A percentile compares a stretch with the other conserved stretches of the same genome.
Evolutionary conservation across 257 asterid species (phyloP).

Genomic region (Scutellaria barbata): DNA sequence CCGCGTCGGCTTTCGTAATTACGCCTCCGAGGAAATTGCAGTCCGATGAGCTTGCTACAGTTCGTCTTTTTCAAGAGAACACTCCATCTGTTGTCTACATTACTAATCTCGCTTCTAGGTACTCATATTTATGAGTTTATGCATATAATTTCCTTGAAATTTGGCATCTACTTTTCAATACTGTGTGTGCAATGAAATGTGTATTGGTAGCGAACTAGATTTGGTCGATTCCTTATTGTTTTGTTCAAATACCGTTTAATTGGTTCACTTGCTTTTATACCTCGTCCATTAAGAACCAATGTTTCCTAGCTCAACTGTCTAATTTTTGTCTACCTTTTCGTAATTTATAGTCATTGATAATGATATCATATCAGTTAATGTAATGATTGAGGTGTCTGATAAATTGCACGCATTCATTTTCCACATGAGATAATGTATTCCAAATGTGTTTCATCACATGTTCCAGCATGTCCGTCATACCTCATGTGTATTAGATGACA

Average conservation of each 20-base stretch:
- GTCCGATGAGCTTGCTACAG: constrained; percentile 94
- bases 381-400: constrained; percentile 11
- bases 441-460: no score
- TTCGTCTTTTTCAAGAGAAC: constrained; percentile 86
- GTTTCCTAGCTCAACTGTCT: not conserved
- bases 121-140: not conserved
- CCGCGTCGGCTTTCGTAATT: constrained; percentile 80
- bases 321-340: no score
- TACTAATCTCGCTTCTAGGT: constrained; percentile 91
- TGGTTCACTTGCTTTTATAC: not conserved
- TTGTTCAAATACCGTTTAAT: not conserved
- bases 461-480: no score
- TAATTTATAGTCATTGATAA: no score
- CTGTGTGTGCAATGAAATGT: not conserved
- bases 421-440: no score
- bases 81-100: constrained; percentile 96
- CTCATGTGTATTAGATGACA: no score
- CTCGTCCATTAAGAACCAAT: constrained; percentile 7
- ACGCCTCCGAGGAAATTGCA: constrained; percentile 77
- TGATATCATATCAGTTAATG: not conserved
- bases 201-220: not conserved
- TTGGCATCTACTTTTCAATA: not conserved
- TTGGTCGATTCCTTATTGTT: not conserved
- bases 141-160: not conserved
- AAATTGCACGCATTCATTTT: not conserved